Percentiles rank a stretch among this genome's conserved stretches.
Conservation (phyloP, 345 rosid genomes). For the Alliaria petiolata region DNA sequence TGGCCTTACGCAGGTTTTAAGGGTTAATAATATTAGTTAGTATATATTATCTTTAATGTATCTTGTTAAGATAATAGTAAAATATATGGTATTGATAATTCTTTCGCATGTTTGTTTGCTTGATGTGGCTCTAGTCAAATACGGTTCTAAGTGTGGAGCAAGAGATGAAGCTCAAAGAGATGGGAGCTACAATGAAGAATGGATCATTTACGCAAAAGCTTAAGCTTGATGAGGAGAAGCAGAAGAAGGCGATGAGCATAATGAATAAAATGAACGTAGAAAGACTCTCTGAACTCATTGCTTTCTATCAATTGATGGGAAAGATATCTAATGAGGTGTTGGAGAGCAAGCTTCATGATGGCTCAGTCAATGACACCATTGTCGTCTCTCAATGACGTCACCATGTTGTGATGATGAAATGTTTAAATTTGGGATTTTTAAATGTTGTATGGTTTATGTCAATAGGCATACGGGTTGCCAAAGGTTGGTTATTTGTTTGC, state of each 20-base stretch:
- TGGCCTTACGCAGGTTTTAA: constrained; percentile 1
- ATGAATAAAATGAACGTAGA: constrained; percentile 74
- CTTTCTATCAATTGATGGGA: constrained; percentile 74
- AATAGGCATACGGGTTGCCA: not conserved
- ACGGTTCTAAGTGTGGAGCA: constrained; percentile 60
- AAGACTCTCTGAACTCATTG: constrained; percentile 58
- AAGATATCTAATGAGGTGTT: constrained; percentile 65
- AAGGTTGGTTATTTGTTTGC: not conserved
- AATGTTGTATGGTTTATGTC: not conserved
- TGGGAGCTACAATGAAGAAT: constrained; percentile 63
- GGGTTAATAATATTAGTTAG: not conserved
- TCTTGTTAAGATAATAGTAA: too few species aligned
- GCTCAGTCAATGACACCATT: constrained; percentile 25
- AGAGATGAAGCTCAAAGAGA: constrained; percentile 73
- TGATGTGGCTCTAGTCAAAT: constrained; percentile 47
- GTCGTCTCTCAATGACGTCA: constrained; percentile 7
- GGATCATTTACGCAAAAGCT: constrained; percentile 44
- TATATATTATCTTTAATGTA: not conserved
- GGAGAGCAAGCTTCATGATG: constrained; percentile 48
- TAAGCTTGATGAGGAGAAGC: constrained; percentile 59
- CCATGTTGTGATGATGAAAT: not conserved
- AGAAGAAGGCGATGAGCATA: constrained; percentile 48
- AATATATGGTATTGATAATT: not conserved
- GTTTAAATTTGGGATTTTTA: not conserved
- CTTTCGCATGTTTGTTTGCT: not conserved